Evolutionary conservation across 441 rosid genomes (phyloP).

Genomic region (Omphalea diandra): DNA sequence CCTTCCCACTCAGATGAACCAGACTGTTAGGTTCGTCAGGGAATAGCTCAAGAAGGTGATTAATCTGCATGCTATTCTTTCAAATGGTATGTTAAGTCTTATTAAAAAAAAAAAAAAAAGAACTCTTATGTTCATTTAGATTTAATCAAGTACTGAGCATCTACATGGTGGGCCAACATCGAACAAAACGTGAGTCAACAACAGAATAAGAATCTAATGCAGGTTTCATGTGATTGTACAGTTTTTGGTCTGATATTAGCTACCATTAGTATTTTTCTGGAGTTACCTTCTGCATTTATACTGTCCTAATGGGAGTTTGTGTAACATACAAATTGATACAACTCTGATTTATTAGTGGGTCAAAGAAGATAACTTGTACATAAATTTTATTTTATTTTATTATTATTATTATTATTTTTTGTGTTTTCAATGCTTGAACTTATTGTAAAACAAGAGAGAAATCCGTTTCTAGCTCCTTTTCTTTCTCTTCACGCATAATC

Average conservation of each 20-base stretch:
- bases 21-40: conserved; percentile 59
- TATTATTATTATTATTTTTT: too few species aligned
- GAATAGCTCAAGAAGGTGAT: conserved; percentile 80
- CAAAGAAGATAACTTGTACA: not conserved
- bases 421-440: too few species aligned
- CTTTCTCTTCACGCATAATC: too few species aligned
- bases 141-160: conserved; percentile 50
- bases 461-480: too few species aligned
- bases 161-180: conserved; percentile 41
- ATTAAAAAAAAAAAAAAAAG: not conserved
- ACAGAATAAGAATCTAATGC: conserved; percentile 57
- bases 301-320: not conserved
- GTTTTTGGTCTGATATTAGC: not conserved
- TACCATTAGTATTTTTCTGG: not conserved
- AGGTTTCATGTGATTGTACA: too few species aligned
- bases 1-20: conserved; percentile 72
- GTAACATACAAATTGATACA: not conserved
- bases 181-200: conserved; percentile 52
- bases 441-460: too few species aligned
- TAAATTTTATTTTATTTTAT: too few species aligned
- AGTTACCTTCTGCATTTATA: too few species aligned
- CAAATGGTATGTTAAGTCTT: not conserved
- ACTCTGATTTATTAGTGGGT: not conserved
- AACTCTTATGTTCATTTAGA: conserved; percentile 25
- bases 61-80: conserved; percentile 1